Conservation (phyloP, 495 filamentous ascomycete species). For the Zalerion maritima region DNA sequence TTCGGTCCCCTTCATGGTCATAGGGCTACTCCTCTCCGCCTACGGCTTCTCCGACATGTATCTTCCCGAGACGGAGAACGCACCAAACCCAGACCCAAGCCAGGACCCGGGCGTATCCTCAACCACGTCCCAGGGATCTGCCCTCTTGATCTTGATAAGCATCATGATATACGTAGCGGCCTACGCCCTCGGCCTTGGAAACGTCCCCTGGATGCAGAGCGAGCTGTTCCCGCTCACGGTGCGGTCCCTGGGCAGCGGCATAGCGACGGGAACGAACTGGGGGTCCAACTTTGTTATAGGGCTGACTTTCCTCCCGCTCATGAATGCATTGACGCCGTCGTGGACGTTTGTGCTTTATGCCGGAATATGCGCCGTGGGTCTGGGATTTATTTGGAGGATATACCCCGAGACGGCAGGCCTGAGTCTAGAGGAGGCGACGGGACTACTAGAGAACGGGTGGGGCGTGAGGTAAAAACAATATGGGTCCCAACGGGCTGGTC, state of each 20-base stretch:
- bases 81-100: constrained; percentile 12
- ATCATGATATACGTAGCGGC: constrained; percentile 72
- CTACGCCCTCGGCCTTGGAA: constrained; percentile 80
- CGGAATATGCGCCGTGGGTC: constrained; percentile 49
- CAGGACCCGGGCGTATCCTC: constrained; percentile 3
- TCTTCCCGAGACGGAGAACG: constrained; percentile 19
- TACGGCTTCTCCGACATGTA: constrained; percentile 50
- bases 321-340: constrained; percentile 59
- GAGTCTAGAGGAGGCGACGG: constrained; percentile 67
- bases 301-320: constrained; percentile 72
- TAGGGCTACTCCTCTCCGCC: constrained; percentile 52
- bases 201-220: constrained; percentile 86
- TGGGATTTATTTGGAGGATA: constrained; percentile 48
- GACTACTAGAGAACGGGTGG: constrained; percentile 59
- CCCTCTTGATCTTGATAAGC: constrained; percentile 46
- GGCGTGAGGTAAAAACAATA: constrained; percentile 45
- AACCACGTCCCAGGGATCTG: constrained; percentile 18
- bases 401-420: constrained; percentile 81
- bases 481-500: too few species aligned
- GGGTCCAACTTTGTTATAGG: constrained; percentile 77
- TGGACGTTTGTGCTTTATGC: constrained; percentile 72
- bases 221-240: constrained; percentile 81
- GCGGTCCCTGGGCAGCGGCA: constrained; percentile 61
- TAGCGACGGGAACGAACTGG: constrained; percentile 89
- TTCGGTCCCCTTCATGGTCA: constrained; percentile 73